Base-by-base conservation (phyloP, 306 rosid species). In the Gynostemma pentaphyllum region DNA sequence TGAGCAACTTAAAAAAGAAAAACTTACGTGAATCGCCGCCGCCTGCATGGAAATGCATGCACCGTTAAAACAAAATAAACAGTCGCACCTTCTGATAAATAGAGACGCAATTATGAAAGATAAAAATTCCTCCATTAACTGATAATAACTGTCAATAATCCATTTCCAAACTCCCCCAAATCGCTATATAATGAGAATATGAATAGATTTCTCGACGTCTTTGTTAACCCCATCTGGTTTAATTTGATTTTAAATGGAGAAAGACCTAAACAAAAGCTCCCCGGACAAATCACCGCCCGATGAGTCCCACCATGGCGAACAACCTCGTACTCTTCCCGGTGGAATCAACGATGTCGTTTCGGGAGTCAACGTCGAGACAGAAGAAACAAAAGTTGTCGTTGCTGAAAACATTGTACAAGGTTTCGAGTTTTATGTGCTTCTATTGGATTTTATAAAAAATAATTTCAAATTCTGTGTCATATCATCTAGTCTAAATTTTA, bases 201-300 rank as follows among this genome's bases (percentile, higher is more conserved):
- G 1, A 10, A 55, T 55, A 15, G 32, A 30, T 1, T n/a, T 9
- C 26, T 4, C 44, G 39, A 34, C 39, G 39, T 6, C 24, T 21
- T 3, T n/a, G 16, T 21, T 18, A 30, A 18, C 21, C 12, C 52
- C 64, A 69, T 60, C 62, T 71, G 66, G 15, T 52, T n/a, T 52
- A 30, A 16, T 63, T 60, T 60, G 54, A 29, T n/a, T n/a, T n/a
- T n/a, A n/a, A n/a, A n/a, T 26, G 41, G 28, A 14, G 27, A 64
- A 15, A 11, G 68, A 46, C 42, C 50, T 16, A 4, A 21, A 46
- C 45, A 21, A 64, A 47, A 32, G 18, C 39, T 64, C 68, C 21
- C 44, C 59, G 22, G 59, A 51, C 11, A 51, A 51, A 5, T 21
- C 59, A 11, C 26, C 68, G 0, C 18, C 39, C 14, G 22, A 27